phyloP scores from a whole-genome alignment of 257 asterid species.

The Plantago ovata region DNA sequence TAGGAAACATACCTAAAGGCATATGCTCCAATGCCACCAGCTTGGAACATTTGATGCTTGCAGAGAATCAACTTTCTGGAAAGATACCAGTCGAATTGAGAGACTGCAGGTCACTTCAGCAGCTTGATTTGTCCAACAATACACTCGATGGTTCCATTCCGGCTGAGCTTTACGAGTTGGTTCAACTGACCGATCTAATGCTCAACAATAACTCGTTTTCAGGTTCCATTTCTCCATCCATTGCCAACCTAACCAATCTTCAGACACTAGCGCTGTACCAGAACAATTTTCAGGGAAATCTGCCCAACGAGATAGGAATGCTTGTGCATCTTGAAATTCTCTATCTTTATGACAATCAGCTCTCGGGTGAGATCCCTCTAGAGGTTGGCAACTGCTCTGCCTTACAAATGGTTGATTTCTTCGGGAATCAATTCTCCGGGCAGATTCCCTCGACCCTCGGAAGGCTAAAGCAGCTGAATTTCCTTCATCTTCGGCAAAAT shows the following conservation, averaged over 20 bases:
- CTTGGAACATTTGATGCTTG: constrained; percentile 54
- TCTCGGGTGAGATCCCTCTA: constrained; percentile 68
- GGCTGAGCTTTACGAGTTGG: constrained; percentile 54
- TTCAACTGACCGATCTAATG: constrained; percentile 57
- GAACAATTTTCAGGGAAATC: constrained; percentile 48
- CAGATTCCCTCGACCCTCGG: constrained; percentile 65
- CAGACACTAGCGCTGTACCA: constrained; percentile 66
- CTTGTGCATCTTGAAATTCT: constrained; percentile 61
- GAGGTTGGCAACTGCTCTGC: constrained; percentile 78
- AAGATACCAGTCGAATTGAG: constrained; percentile 49
- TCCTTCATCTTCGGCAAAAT: constrained; percentile 79
- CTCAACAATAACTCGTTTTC: constrained; percentile 74
- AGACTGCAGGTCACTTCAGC: constrained; percentile 50
- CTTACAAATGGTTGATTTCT: constrained; percentile 77
- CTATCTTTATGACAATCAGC: constrained; percentile 66
- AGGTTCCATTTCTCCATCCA: constrained; percentile 55
- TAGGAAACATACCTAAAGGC: constrained; percentile 29
- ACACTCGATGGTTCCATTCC: constrained; percentile 69
- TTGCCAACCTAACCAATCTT: constrained; percentile 61
- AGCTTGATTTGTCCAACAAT: constrained; percentile 81
- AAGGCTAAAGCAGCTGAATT: constrained; percentile 52
- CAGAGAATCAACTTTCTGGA: constrained; percentile 59
- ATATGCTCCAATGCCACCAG: constrained; percentile 60
- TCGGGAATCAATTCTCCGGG: constrained; percentile 70
- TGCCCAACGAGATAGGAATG: constrained; percentile 76